Base-by-base conservation (phyloP, 148 eudicot genomes). In the Vaccinium vitisidaea region DNA sequence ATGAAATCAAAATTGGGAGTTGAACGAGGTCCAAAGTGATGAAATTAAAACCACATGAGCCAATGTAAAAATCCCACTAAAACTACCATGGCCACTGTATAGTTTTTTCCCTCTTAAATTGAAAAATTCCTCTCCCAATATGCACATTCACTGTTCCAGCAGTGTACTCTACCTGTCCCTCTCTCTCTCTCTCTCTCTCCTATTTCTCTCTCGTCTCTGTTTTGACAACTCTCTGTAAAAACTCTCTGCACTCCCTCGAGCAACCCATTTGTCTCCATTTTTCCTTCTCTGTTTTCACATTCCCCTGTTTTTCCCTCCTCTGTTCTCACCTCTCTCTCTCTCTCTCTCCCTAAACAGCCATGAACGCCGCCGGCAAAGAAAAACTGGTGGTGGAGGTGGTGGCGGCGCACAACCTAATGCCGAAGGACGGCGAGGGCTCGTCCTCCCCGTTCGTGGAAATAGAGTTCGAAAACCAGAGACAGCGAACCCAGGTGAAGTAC, bases 351-450 rank as follows among this genome's bases (percentile, higher is more conserved):
- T 15, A 13, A 53, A 18, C 9, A 75, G 25, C 67, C 69, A 88
- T 86, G 89, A 83, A 85, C 76, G 83, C 43, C 88, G 86, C 39
- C 30, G 70, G 77, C 80, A 93, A 93, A 84, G 93, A 96, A 74
- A 96, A 94, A 89, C 93, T 96, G 48, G 98, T 96, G 25, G 98
- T 96, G 52, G 98, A 93, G 65, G 94, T 96, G 27, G 91, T 96
- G 49, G 98, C 83, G 61, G 98, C 98, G 0, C 98, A 94, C 84
- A 96, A 96, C 88, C 75, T 96, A 6, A 96, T 96, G 94, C 98
- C 98, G 0, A 96, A 96, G 86, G 98, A 96, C 80, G 98, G 98
- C 0, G 97, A 94, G 84, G 98, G 98, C 8, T 96, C 98, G 2
- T 94, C 98, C 0, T 96, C 98, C 0, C 92, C 98, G 0, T 96